Evolutionary conservation across 805 yeast species (phyloP).

Genomic region (Wickerhamomyces tratensis): DNA sequence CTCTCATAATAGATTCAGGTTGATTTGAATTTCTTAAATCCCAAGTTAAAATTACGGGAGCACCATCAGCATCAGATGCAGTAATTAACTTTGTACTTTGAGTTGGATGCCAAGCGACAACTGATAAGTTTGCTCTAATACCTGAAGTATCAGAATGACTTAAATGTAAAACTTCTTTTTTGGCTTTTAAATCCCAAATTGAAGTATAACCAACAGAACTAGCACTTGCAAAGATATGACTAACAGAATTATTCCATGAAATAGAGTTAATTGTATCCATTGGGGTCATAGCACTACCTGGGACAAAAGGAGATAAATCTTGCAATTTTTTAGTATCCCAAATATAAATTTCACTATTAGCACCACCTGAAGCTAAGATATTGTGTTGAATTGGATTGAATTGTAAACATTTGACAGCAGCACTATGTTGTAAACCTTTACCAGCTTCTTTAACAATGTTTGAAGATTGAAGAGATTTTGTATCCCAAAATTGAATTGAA

Average conservation of each 20-base stretch:
- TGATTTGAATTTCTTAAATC: conserved; percentile 87
- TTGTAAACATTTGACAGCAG: conserved; percentile 60
- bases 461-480: conserved; percentile 33
- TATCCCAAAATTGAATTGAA: conserved; percentile 68
- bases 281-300: conserved; percentile 76
- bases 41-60: conserved; percentile 83
- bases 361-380: conserved; percentile 78
- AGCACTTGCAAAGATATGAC: conserved; percentile 86
- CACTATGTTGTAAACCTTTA: conserved; percentile 49
- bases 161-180: conserved; percentile 81
- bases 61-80: conserved; percentile 72
- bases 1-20: conserved; percentile 69
- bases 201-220: conserved; percentile 81
- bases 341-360: conserved; percentile 78
- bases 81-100: conserved; percentile 82
- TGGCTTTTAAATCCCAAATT: conserved; percentile 87
- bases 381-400: conserved; percentile 70
- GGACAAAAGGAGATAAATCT: conserved; percentile 39
- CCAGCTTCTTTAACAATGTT: conserved; percentile 40
- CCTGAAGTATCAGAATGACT: conserved; percentile 47
- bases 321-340: conserved; percentile 75
- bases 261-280: conserved; percentile 73
- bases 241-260: conserved; percentile 79
- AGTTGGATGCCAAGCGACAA: conserved; percentile 92
- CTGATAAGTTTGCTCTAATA: conserved; percentile 59